Evolutionary conservation across 2,329 filamentous ascomycete genomes (phyloP).

Genomic region (Fusarium sp.): DNA sequence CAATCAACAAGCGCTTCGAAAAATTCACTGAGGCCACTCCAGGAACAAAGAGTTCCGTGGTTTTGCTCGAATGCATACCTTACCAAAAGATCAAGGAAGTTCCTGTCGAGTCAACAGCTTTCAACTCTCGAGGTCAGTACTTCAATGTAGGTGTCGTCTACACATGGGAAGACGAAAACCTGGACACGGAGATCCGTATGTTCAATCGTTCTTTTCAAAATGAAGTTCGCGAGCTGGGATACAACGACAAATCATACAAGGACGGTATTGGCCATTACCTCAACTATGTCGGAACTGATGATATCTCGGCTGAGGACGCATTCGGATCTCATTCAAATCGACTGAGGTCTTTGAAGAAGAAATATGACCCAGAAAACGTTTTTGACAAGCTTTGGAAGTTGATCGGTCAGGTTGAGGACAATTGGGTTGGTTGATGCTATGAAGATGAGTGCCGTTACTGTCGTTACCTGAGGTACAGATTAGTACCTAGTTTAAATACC

Average conservation of each 20-base stretch:
- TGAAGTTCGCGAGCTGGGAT: constrained; percentile 34
- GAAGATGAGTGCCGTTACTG: neutral
- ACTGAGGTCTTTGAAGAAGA: constrained; percentile 35
- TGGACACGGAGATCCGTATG: constrained; percentile 36
- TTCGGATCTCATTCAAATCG: constrained; percentile 35
- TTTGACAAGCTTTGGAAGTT: constrained; percentile 44
- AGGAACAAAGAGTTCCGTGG: constrained; percentile 23
- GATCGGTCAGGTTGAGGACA: constrained; percentile 32
- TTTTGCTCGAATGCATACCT: constrained; percentile 40
- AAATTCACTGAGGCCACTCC: constrained; percentile 31
- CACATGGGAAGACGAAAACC: constrained; percentile 27
- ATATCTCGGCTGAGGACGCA: constrained; percentile 35
- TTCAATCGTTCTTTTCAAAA: constrained; percentile 41
- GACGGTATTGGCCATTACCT: constrained; percentile 40
- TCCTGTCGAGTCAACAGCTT: constrained; percentile 36
- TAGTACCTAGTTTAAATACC: neutral
- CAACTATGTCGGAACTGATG: constrained; percentile 32
- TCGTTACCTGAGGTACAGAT: neutral
- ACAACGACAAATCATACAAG: constrained; percentile 29
- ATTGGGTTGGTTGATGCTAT: constrained; percentile 27
- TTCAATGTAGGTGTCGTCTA: constrained; percentile 38
- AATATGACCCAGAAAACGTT: constrained; percentile 37
- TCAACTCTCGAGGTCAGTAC: constrained; percentile 44
- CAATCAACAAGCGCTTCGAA: constrained; percentile 33
- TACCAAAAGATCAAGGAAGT: constrained; percentile 22